Conservation (phyloP, 306 rosid genomes). For the Glycyrrhiza uralensis region DNA sequence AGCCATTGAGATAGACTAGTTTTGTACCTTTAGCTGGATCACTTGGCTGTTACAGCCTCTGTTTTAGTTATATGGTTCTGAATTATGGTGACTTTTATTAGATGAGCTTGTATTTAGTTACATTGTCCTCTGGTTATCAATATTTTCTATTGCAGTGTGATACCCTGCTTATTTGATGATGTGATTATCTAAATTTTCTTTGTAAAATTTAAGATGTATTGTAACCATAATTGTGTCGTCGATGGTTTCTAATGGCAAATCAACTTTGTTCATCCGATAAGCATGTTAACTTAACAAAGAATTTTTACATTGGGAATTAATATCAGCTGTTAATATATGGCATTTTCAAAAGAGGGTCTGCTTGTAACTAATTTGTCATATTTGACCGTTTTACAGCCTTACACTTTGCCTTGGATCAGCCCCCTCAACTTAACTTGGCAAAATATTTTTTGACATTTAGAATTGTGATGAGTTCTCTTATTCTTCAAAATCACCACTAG, state of each 20-base stretch:
- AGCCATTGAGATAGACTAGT: conserved; percentile 28
- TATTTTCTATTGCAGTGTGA: conserved; percentile 8
- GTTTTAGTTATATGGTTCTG: conserved; percentile 15
- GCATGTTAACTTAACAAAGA: background rate
- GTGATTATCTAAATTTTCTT: background rate
- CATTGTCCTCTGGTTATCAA: conserved; percentile 8
- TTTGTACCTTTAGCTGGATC: conserved; percentile 30
- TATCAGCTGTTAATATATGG: background rate
- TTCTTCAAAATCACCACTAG: background rate
- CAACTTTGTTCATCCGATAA: background rate
- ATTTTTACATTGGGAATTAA: background rate
- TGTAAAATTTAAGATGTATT: background rate
- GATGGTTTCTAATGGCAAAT: background rate
- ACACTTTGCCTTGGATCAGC: background rate
- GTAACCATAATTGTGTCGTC: background rate
- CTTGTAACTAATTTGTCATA: background rate
- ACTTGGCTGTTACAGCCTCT: conserved; percentile 5
- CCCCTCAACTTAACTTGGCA: background rate
- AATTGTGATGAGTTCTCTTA: background rate
- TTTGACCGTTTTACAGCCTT: background rate
- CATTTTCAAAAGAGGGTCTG: background rate
- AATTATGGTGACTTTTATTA: background rate
- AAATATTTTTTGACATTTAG: background rate
- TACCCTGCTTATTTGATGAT: conserved; percentile 6
- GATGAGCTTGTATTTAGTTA: conserved; percentile 21